Evolutionary conservation across 75 land plant genomes (phyloP).

Genomic region (Isoetes taiwanensis): DNA sequence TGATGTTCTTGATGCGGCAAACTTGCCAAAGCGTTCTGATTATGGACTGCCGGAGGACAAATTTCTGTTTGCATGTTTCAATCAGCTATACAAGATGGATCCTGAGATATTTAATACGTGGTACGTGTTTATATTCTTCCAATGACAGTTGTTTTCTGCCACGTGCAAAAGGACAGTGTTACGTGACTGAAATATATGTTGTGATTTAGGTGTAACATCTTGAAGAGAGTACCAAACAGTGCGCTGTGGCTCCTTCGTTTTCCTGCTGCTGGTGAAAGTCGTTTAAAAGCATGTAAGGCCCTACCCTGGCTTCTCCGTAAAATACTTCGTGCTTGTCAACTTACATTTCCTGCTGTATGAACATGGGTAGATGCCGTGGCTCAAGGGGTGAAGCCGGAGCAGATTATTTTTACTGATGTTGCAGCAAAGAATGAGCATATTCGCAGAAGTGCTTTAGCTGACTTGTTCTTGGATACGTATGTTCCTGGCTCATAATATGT

Average conservation of each 20-base stretch:
- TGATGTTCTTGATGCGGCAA: conserved; percentile 69
- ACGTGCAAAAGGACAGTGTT: background rate
- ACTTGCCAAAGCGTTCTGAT: conserved; percentile 76
- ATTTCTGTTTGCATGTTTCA: conserved; percentile 95
- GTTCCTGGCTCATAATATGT: background rate
- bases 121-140: conserved; percentile 29
- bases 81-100: conserved; percentile 98
- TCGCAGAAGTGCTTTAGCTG: conserved; percentile 79
- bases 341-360: background rate
- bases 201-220: conserved; percentile 74
- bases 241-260: conserved; percentile 92
- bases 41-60: conserved; percentile 94
- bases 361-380: conserved; percentile 38
- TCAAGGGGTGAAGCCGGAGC: conserved; percentile 76
- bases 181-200: background rate
- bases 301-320: no score
- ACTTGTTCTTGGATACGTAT: conserved; percentile 96
- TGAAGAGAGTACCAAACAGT: conserved; percentile 90
- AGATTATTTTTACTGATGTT: conserved; percentile 97
- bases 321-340: background rate
- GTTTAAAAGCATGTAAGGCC: conserved; percentile 88
- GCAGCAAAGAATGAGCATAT: conserved; percentile 90
- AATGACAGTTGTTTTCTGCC: background rate
- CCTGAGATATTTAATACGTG: conserved; percentile 91
- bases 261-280: conserved; percentile 94